Base-by-base conservation (phyloP, 192 early-diverging fungal species). In the Coemansia sp. region DNA sequence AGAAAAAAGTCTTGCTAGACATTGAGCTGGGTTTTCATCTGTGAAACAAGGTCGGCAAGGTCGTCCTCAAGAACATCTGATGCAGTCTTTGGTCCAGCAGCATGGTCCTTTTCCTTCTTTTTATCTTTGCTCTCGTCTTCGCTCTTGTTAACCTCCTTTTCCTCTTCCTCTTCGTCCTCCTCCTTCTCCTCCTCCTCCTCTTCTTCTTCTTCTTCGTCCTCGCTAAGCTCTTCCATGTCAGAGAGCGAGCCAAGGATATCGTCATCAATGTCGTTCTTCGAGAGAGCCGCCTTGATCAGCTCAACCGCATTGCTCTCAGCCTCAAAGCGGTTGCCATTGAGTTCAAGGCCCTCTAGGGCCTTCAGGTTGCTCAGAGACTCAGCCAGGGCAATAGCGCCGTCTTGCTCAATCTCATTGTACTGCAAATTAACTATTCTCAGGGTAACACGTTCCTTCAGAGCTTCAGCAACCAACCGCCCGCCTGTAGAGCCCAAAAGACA, bases 281-380 rank as follows among this genome's bases (percentile, higher is more conserved):
- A 60, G 8, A 99, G 75, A 7, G 89, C 89, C 20, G 87, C 86
- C 58, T 86, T 86, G 63, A 97, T 88, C 33, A 83, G 69, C 62
- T 92, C 86, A 15, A 95, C 93, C 8, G 88, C 88, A 16, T 86
- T 86, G 63, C 91, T 87, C 38, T 97, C 93, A 15, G 92, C 86
- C 46, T 92, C 88, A 72, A 97, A 93, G 46, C 84, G 85, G 85
- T 99, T 99, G 6, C 97, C 97, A 69, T 97, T 97, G 53, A 99
- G 83, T 66, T 95, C 92, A 30, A 99, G 68, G 18, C 76, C 76
- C 53, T 67, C 84, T 18, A 97, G 65, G 14, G 84, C 60, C 66
- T 83, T 77, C 60, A 96, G 86, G 46, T 87, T 88, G n/a, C 72
- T 61, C 73, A 96, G 83, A 11, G 80, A 87, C 30, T 89, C 76